Percentiles rank a stretch among this genome's conserved stretches.
Conservation (phyloP, 805 yeast species). For the Myxozyma mucilagina region DNA sequence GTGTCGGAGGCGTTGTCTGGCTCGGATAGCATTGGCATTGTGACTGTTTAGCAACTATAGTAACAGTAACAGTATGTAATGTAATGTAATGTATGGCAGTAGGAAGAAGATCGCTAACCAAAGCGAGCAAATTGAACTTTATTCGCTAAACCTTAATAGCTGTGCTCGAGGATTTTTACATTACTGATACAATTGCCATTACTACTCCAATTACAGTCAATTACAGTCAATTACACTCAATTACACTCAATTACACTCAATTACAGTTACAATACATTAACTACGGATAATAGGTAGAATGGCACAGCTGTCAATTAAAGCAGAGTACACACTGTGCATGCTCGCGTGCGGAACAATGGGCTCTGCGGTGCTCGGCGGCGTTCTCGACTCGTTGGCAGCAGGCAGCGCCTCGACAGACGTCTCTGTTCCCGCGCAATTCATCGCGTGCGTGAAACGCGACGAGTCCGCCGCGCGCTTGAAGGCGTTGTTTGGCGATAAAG, state of each 20-base stretch:
- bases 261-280: too few species aligned
- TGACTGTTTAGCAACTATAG: background rate
- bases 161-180: too few species aligned
- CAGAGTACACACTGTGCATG: constrained; percentile 51
- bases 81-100: background rate
- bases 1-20: background rate
- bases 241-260: too few species aligned
- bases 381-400: constrained; percentile 49
- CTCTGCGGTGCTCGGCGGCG: constrained; percentile 83
- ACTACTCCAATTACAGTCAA: too few species aligned
- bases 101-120: too few species aligned
- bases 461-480: constrained; percentile 51
- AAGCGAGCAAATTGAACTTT: too few species aligned
- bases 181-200: too few species aligned
- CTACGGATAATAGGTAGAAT: too few species aligned
- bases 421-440: constrained; percentile 66
- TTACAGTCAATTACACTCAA: too few species aligned
- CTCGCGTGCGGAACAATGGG: constrained; percentile 97
- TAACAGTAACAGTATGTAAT: background rate
- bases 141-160: too few species aligned
- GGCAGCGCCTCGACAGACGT: constrained; percentile 35
- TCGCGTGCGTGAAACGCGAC: constrained; percentile 71
- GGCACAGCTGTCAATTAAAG: constrained; percentile 1
- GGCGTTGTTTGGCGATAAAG: constrained; percentile 51
- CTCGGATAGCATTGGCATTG: constrained; percentile 15